Percentiles rank a stretch among this genome's conserved stretches.
Conservation (phyloP, 306 rosid species). For the Hylodesmum podocarpum region DNA sequence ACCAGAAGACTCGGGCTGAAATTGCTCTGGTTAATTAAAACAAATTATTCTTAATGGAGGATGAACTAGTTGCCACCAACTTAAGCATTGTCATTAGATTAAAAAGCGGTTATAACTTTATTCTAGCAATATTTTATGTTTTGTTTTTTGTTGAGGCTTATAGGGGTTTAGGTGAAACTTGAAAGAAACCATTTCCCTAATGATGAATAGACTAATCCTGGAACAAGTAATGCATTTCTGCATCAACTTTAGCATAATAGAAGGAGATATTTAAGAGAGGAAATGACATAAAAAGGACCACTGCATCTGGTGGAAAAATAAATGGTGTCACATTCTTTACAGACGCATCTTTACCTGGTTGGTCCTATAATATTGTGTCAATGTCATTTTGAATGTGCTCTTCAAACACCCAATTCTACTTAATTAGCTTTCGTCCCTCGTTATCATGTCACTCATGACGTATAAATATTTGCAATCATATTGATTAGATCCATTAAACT, state of each 20-base stretch:
- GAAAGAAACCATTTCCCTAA: constrained; percentile 1
- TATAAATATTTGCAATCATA: neutral
- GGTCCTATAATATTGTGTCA: constrained; percentile 15
- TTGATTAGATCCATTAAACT: neutral
- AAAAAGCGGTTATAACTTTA: neutral
- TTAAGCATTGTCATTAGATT: constrained; percentile 9
- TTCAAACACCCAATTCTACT: neutral
- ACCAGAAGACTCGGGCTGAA: neutral
- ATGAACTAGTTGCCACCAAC: constrained; percentile 17
- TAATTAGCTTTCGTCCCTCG: neutral
- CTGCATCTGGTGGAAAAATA: constrained; percentile 1
- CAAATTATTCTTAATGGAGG: neutral
- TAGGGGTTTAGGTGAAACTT: constrained; percentile 16
- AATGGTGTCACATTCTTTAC: constrained; percentile 29
- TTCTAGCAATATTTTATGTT: neutral
- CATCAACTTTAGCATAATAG: neutral
- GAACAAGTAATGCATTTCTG: neutral
- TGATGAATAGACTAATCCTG: neutral
- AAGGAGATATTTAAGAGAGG: neutral
- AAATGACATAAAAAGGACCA: constrained; percentile 19
- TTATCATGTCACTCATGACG: constrained; percentile 33
- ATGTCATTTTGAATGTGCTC: constrained; percentile 25
- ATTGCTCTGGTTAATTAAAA: neutral
- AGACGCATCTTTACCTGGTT: neutral
- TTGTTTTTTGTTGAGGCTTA: neutral